Base-by-base conservation (phyloP, 1,284 basidiomycete genomes). In the Polyporus tsugae region DNA sequence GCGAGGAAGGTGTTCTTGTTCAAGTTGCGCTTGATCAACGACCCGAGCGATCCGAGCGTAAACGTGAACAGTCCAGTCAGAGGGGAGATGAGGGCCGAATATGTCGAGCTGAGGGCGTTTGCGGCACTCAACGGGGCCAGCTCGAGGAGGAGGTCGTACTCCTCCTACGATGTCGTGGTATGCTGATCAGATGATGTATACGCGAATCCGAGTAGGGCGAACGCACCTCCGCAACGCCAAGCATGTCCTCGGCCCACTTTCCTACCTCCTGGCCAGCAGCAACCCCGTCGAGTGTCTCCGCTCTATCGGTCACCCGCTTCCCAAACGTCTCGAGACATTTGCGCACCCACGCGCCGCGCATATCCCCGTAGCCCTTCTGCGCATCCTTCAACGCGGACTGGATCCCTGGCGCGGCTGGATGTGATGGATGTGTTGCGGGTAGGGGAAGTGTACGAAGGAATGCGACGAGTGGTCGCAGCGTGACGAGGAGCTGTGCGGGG, bases 1-100 rank as follows among this genome's bases (percentile, higher is more conserved):
- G 93, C 94, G 36, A 96, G 89, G 80, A 96, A 93, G 3, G 89
- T 89, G 76, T 95, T 91, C 79, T 92, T 93, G 78, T 93, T 90
- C n/a, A 96, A 84, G 2, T 92, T 91, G 70, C 91, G 91, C 79
- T 96, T 94, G 79, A 92, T 89, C 22, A 93, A 84, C 19, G 87
- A 82, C 25, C 88, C 86, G 49, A 95, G 82, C 4, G 89, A 87
- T 0, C 84, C 84, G 2, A 93, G 80, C 0, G 89, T 89, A 17
- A 84, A 83, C 55, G 83, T 86, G 79, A 94, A 90, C 9, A 93
- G 82, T 4, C 80, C 80, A 19, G 91, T 80, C 33, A 94, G 83
- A 0, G 93, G 93, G 0, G 79, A 82, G 61, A 93, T 82, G 17
- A 94, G 85, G 1, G 86, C 81, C 29, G 82, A 82, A 69, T 87